These are phyloP conservation scores for Claviceps quebecensis DNA, from an alignment of 2,329 filamentous ascomycete species.

Conservation along the genomic window DNA sequence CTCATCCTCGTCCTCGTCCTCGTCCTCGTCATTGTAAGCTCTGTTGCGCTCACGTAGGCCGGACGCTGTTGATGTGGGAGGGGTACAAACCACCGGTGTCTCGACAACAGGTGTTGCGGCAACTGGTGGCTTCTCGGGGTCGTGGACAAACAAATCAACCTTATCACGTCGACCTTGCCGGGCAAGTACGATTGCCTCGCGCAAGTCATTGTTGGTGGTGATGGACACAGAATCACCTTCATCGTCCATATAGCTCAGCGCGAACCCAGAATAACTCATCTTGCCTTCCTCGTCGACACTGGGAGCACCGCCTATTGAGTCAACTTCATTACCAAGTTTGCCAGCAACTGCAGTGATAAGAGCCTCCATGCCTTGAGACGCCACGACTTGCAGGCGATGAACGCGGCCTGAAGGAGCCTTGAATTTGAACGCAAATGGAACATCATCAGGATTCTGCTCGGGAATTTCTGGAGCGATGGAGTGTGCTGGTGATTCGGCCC, in stretches of 20 bases:
- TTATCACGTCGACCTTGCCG: conserved; percentile 70
- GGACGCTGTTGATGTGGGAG: conserved; percentile 32
- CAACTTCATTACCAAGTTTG: conserved; percentile 75
- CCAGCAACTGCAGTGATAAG: conserved; percentile 64
- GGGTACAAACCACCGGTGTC: conserved; percentile 28
- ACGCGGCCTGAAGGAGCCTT: conserved; percentile 92
- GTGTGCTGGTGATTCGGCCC: conserved; percentile 61
- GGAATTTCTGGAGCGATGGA: conserved; percentile 40
- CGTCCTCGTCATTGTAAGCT: conserved; percentile 35
- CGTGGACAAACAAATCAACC: conserved; percentile 93
- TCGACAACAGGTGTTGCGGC: conserved; percentile 39
- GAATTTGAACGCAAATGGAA: conserved; percentile 96
- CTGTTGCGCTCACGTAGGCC: conserved; percentile 36
- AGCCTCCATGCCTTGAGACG: conserved; percentile 65
- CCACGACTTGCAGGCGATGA: conserved; percentile 75
- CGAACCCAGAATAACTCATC: conserved; percentile 66
- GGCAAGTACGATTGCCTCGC: conserved; percentile 78
- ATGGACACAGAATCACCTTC: conserved; percentile 95
- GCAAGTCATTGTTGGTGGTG: conserved; percentile 83
- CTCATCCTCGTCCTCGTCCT: conserved; percentile 36
- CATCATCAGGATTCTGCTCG: conserved; percentile 50
- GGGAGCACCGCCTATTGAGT: conserved; percentile 69
- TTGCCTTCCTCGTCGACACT: conserved; percentile 69
- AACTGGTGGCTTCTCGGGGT: conserved; percentile 80
- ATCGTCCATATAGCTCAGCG: conserved; percentile 89